Evolutionary conservation across 2,329 filamentous ascomycete genomes (phyloP).

Genomic region (Diaporthe helianthi): DNA sequence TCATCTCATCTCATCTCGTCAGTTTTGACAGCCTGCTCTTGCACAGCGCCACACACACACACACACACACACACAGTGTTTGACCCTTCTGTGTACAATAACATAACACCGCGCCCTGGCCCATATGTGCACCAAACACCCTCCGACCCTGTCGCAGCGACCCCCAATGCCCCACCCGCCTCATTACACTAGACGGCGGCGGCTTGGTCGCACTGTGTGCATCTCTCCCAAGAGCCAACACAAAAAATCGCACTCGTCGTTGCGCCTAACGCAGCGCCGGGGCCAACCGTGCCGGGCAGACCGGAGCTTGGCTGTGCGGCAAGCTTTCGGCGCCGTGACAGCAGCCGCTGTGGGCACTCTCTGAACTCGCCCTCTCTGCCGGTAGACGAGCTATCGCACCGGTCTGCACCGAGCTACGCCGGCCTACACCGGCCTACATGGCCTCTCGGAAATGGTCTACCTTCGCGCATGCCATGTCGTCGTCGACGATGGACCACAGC

Average conservation of each 20-base stretch:
- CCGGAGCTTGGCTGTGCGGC: neutral
- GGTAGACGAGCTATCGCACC: neutral
- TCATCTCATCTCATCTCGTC: slow-evolving; percentile 20
- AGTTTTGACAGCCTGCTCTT: slow-evolving; percentile 14
- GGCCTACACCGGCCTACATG: neutral
- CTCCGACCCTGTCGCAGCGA: neutral
- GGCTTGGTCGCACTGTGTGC: neutral
- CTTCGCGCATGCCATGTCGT: neutral
- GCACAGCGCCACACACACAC: no score
- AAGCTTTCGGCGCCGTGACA: neutral
- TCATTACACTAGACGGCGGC: neutral
- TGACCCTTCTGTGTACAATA: neutral
- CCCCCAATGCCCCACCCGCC: neutral
- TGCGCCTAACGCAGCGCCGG: neutral
- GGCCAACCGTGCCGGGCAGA: neutral
- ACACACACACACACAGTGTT: neutral
- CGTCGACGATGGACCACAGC: neutral
- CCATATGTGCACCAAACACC: neutral
- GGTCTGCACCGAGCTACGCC: neutral
- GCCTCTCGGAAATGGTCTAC: neutral
- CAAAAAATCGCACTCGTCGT: neutral
- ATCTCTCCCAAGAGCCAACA: neutral
- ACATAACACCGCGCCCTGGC: neutral
- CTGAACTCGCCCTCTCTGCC: no score
- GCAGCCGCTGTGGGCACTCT: neutral